Evolutionary conservation across 495 filamentous ascomycete genomes (phyloP).

Genomic region (Daldinia vernicosa): DNA sequence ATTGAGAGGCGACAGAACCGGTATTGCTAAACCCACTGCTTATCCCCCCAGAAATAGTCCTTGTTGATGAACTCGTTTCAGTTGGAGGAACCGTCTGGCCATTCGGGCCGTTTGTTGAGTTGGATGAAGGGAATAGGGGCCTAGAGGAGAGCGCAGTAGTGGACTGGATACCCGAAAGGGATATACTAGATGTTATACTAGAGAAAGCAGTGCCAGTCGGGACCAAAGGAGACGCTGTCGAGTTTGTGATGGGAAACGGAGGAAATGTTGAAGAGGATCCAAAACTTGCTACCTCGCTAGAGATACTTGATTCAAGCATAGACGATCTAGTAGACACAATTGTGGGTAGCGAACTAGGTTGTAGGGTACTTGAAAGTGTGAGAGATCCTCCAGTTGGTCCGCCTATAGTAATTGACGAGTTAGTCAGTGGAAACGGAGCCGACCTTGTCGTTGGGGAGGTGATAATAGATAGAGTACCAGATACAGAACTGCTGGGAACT

Average conservation of each 20-base stretch:
- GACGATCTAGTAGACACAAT: constrained; percentile 10
- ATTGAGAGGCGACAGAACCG: constrained; percentile 3
- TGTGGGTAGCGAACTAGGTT: constrained; percentile 15
- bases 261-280: constrained; percentile 4
- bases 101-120: constrained; percentile 19
- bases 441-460: constrained; percentile 9
- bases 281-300: not conserved
- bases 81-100: constrained; percentile 19
- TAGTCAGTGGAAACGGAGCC: constrained; percentile 35
- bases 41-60: not conserved
- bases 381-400: constrained; percentile 13
- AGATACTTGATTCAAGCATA: not conserved
- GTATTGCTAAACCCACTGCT: constrained; percentile 17
- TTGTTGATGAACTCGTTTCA: constrained; percentile 7
- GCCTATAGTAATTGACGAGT: constrained; percentile 28
- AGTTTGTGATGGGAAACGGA: constrained; percentile 29
- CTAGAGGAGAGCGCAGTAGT: constrained; percentile 1
- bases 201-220: constrained; percentile 9
- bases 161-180: constrained; percentile 2
- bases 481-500: not conserved
- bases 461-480: constrained; percentile 3
- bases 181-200: not conserved
- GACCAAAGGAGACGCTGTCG: constrained; percentile 8
- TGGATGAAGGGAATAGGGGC: constrained; percentile 25
- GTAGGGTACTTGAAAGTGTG: constrained; percentile 4